These are phyloP conservation scores for Endocladia muricata DNA, from an alignment of 31 red algal genomes.

Conservation along the genomic window DNA sequence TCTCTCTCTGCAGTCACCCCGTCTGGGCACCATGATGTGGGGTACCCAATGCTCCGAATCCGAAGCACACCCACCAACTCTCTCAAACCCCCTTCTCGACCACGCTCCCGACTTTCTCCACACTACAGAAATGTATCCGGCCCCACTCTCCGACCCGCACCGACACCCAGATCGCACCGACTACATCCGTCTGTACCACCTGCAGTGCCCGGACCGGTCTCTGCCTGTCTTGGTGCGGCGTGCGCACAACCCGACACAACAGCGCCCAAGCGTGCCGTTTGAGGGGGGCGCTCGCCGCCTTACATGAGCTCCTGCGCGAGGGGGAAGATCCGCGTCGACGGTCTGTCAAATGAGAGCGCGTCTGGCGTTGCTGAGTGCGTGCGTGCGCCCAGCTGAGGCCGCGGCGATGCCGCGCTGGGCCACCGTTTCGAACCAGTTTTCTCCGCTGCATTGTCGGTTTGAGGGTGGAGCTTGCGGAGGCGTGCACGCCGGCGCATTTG, in stretches of 20 bases:
- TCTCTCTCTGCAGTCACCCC: no score
- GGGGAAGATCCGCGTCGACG: constrained; percentile 79
- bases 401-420: constrained; percentile 68
- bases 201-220: constrained; percentile 95
- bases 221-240: constrained; percentile 70
- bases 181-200: constrained; percentile 91
- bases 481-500: constrained; percentile 60
- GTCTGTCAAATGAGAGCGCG: constrained; percentile 91
- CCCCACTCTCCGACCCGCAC: constrained; percentile 1
- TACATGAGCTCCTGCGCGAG: constrained; percentile 52
- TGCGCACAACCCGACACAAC: constrained; percentile 35
- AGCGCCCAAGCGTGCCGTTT: constrained; percentile 30
- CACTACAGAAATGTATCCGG: constrained; percentile 83
- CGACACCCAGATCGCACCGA: constrained; percentile 55
- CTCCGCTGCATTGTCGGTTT: constrained; percentile 72
- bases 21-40: constrained; percentile 95
- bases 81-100: constrained; percentile 74
- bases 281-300: constrained; percentile 36
- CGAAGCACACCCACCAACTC: constrained; percentile 64
- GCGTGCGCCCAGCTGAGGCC: constrained; percentile 32
- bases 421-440: constrained; percentile 82
- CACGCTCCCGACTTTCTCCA: constrained; percentile 94
- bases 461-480: constrained; percentile 75
- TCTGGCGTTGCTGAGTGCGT: constrained; percentile 62
- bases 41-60: constrained; percentile 74